Conservation (phyloP, 2,329 filamentous ascomycete species). For the Aspergillus sp. region DNA sequence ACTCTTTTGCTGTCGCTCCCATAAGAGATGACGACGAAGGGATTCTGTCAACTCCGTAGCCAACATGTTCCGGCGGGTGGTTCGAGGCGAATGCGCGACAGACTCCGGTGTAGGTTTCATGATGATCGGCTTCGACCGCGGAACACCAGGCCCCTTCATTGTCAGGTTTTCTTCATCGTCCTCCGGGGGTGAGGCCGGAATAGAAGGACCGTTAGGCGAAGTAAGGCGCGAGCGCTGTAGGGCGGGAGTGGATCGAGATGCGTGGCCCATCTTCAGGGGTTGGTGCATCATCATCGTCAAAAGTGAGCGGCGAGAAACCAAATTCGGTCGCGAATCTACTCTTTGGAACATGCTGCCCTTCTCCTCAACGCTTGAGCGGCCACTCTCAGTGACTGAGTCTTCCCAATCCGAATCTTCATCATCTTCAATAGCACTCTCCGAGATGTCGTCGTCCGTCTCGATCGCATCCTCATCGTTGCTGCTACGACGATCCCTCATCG, state of each 20-base stretch:
- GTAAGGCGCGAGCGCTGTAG: slow-evolving; percentile 58
- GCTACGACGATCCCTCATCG: slow-evolving; percentile 56
- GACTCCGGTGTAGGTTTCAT: slow-evolving; percentile 68
- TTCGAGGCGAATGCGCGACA: slow-evolving; percentile 81
- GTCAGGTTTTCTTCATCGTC: slow-evolving; percentile 65
- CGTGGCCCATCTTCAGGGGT: slow-evolving; percentile 68
- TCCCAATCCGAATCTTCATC: slow-evolving; percentile 64
- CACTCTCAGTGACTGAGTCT: slow-evolving; percentile 75
- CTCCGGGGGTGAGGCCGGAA: slow-evolving; percentile 58
- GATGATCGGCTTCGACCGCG: slow-evolving; percentile 78
- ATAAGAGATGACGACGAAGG: slow-evolving; percentile 84
- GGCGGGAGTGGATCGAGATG: slow-evolving; percentile 48
- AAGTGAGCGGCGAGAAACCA: slow-evolving; percentile 82
- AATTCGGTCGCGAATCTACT: slow-evolving; percentile 81
- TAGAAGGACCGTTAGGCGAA: slow-evolving; percentile 67
- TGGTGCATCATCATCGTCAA: slow-evolving; percentile 88
- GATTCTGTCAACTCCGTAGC: slow-evolving; percentile 92
- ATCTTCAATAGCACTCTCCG: slow-evolving; percentile 80
- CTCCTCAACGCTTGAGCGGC: slow-evolving; percentile 78
- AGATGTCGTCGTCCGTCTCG: slow-evolving; percentile 66
- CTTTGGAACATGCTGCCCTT: slow-evolving; percentile 75
- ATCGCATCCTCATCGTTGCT: slow-evolving; percentile 58
- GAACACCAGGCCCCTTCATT: slow-evolving; percentile 60
- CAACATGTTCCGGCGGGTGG: slow-evolving; percentile 92
- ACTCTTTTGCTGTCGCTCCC: slow-evolving; percentile 94